Evolutionary conservation across 2,329 filamentous ascomycete genomes (phyloP), one percentile per base, ranked within the genome.

Genomic region (Alternaria gansuensis): DNA sequence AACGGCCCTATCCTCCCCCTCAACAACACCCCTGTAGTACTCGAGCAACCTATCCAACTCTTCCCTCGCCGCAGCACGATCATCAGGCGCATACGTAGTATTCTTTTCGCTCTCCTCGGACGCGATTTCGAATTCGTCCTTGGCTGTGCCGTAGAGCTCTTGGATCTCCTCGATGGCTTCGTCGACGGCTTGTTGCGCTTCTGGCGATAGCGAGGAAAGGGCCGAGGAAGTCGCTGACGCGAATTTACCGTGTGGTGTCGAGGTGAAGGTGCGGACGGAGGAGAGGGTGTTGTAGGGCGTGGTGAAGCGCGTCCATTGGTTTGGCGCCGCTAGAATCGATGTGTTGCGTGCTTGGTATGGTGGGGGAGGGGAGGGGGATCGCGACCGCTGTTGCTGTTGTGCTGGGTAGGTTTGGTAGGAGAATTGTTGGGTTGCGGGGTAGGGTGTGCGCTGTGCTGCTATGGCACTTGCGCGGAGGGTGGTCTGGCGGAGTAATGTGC

Each of bases 81-180:
- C 84, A 26, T 83, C 83, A 17, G 81, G 77, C 2, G 84, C 84
- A 71, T 86, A 86, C 31, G 84, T 81, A 10, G 82, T 83, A 57
- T 82, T 81, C 73, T 83, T 84, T 62, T 82, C 78, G 17, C 81
- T 83, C 67, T 83, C 82, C 60, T 84, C 82, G 54, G 78, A 75
- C 29, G 82, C 82, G 31, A 83, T 83, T 55, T 84, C 82, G 65
- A 83, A 83, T 71, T 79, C 76, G 64, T 78, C 77, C 36, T 68
- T 72, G 24, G 77, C 77, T 0, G 74, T 77, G 33, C 70, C 75
- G 54, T 78, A 78, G 64, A 78, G 54, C n/a, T 78, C 76, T 24
- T 64, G 63, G 2, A 78, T 77, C 17, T 72, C 63, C 39, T 78
- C 75, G 5, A 78, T 75, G 7, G 66, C 64, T 13, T 68, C 62